Conservation (phyloP, 2,329 filamentous ascomycete genomes). For the Scedosporium dehoogii region DNA sequence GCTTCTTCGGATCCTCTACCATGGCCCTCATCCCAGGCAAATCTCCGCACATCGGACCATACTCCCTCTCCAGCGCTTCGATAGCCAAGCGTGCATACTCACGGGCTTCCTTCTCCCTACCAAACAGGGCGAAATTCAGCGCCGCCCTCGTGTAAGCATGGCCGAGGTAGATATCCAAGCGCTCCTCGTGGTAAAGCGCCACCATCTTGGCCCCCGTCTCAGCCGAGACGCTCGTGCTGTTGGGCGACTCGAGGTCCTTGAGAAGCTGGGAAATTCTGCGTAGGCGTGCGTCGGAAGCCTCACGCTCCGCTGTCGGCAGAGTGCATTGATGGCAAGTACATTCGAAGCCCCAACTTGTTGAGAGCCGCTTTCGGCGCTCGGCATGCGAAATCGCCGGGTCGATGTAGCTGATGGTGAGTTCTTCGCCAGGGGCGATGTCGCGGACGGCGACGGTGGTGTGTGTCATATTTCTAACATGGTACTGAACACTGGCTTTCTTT, state of each 20-base stretch:
- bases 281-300: neutral
- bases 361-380: conserved; percentile 16
- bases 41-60: conserved; percentile 18
- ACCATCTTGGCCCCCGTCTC: conserved; percentile 19
- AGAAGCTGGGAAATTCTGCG: conserved; percentile 15
- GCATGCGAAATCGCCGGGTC: conserved; percentile 16
- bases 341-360: neutral
- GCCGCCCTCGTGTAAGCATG: conserved; percentile 26
- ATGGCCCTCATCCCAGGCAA: conserved; percentile 20
- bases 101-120: conserved; percentile 19
- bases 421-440: conserved; percentile 24
- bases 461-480: conserved; percentile 23
- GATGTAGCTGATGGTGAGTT: conserved; percentile 27
- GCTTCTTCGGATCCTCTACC: conserved; percentile 18
- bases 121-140: conserved; percentile 27
- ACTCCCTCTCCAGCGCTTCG: conserved; percentile 21
- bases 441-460: conserved; percentile 25
- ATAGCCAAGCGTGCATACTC: conserved; percentile 22
- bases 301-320: neutral
- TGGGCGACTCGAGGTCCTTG: conserved; percentile 5
- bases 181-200: conserved; percentile 21
- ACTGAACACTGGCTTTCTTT: conserved; percentile 18
- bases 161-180: conserved; percentile 21
- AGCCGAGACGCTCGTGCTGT: conserved; percentile 7
- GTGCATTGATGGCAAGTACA: neutral